These are phyloP conservation scores for Aureococcus anophagefferens DNA, from an alignment of 108 stramenopile species.

Conservation along the genomic window DNA sequence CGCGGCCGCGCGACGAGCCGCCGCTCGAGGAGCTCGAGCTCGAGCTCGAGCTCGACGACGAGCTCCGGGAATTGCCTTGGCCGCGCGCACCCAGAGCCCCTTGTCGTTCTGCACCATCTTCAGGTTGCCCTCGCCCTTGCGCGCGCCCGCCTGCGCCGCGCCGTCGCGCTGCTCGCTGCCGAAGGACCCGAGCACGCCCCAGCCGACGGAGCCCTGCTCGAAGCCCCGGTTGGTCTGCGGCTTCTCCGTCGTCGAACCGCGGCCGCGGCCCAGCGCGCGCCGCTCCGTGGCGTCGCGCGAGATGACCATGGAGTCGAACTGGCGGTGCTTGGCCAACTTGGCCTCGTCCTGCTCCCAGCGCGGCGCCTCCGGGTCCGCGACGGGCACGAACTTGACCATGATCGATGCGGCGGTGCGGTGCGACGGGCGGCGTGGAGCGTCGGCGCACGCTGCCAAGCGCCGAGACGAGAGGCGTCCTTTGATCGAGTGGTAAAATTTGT, in stretches of 20 bases:
- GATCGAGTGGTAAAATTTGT: no score
- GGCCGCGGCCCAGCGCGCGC: not conserved
- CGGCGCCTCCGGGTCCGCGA: not conserved
- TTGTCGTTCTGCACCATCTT: not conserved
- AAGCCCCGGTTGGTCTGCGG: not conserved
- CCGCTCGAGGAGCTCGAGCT: no score
- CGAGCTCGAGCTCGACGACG: no score
- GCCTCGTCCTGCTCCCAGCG: conserved; percentile 1
- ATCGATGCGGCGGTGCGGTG: no score
- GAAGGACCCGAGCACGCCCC: not conserved
- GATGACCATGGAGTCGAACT: not conserved
- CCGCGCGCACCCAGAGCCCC: not conserved
- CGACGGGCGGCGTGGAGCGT: no score
- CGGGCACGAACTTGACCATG: not conserved
- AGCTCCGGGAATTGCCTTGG: not conserved
- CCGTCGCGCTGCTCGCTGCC: not conserved
- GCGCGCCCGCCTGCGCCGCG: not conserved
- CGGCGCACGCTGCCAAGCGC: no score
- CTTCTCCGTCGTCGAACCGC: not conserved
- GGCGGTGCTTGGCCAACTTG: not conserved
- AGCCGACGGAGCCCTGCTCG: not conserved
- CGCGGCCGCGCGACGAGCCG: not conserved
- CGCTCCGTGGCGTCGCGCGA: not conserved
- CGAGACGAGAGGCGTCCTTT: no score
- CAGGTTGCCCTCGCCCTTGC: not conserved